phyloP scores from a whole-genome alignment of 169 alveolate genomes.

The Eimeria acervulina region DNA sequence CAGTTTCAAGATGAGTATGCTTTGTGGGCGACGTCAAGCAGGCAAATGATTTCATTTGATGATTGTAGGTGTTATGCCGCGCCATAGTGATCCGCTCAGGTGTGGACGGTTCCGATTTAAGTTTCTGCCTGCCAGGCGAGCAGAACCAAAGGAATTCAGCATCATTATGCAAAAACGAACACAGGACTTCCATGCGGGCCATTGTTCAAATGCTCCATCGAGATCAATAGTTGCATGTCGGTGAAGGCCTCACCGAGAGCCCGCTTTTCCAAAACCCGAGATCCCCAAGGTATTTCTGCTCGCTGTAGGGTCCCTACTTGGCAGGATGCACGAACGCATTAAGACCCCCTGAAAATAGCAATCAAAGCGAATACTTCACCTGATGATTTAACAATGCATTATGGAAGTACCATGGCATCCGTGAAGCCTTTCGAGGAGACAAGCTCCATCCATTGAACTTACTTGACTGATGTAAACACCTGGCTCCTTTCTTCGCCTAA shows the following conservation, averaged over 20 bases:
- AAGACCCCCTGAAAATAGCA: background rate
- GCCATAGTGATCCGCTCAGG: background rate
- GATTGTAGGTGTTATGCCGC: background rate
- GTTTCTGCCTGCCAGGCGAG: background rate
- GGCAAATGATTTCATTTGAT: background rate
- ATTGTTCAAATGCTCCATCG: background rate
- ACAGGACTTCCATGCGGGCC: background rate
- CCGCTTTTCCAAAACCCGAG: background rate
- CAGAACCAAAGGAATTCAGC: background rate
- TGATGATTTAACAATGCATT: background rate
- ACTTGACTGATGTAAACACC: background rate
- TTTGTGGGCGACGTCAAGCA: background rate
- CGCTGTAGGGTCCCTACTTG: background rate
- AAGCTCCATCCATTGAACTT: background rate
- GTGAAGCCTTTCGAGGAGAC: background rate
- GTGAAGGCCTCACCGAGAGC: background rate
- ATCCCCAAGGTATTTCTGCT: background rate
- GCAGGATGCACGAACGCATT: conserved; percentile 39
- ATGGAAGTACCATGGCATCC: background rate
- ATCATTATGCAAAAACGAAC: no score
- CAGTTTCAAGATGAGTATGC: background rate
- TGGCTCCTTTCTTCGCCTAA: background rate
- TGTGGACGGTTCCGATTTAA: conserved; percentile 6
- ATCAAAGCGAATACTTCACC: background rate
- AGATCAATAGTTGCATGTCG: background rate